Conservation (phyloP, 2,329 filamentous ascomycete species). For the Xylaria sp. region DNA sequence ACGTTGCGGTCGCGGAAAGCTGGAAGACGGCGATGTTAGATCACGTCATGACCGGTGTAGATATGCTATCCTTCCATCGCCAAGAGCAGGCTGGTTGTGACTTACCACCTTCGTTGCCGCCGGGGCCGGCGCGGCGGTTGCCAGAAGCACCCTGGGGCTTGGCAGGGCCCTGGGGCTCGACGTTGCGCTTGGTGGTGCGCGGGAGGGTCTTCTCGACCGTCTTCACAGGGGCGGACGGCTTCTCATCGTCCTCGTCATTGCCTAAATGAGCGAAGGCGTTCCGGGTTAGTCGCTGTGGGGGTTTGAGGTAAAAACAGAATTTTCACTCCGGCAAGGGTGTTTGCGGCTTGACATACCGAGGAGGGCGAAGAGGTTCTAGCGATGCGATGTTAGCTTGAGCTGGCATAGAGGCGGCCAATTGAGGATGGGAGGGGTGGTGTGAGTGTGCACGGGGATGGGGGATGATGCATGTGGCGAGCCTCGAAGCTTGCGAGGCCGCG, state of each 20-base stretch:
- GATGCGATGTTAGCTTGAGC: conserved; percentile 26
- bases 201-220: conserved; percentile 77
- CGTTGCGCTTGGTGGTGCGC: conserved; percentile 79
- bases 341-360: conserved; percentile 67
- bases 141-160: conserved; percentile 37
- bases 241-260: conserved; percentile 64
- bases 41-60: background rate
- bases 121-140: conserved; percentile 53
- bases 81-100: conserved; percentile 27
- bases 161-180: conserved; percentile 64
- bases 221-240: conserved; percentile 75
- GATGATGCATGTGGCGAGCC: background rate
- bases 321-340: conserved; percentile 24
- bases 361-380: conserved; percentile 93
- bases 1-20: conserved; percentile 86
- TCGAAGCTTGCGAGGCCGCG: background rate
- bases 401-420: conserved; percentile 7
- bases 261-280: conserved; percentile 38
- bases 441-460: background rate
- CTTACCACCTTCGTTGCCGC: conserved; percentile 85
- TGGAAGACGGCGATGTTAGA: conserved; percentile 34
- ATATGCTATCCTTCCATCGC: conserved; percentile 3
- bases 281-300: conserved; percentile 24
- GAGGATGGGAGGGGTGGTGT: background rate
- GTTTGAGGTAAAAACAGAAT: conserved; percentile 15